Percentiles rank a stretch among this genome's conserved stretches.
phyloP scores from a whole-genome alignment of 1,284 basidiomycete genomes.

The Omphalotus olearius region DNA sequence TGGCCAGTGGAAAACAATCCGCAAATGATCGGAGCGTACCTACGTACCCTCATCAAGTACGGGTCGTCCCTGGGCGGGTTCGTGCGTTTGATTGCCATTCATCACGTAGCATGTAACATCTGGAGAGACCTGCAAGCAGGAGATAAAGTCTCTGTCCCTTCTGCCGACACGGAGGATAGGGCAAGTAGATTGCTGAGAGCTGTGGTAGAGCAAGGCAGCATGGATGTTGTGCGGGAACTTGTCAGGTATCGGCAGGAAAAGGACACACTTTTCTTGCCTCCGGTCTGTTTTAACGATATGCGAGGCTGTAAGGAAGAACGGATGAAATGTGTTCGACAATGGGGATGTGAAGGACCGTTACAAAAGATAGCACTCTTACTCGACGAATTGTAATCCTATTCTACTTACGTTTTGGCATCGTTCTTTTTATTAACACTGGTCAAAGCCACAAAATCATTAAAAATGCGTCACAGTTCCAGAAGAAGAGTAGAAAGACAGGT shows the following conservation, averaged over 20 bases:
- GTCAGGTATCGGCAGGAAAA: conserved; percentile 44
- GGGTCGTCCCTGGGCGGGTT: conserved; percentile 48
- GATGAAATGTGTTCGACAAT: background rate
- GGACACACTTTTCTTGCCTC: conserved; percentile 30
- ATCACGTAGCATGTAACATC: conserved; percentile 75
- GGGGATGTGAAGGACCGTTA: conserved; percentile 1
- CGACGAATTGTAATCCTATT: background rate
- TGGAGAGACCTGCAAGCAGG: conserved; percentile 56
- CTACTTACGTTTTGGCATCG: too few species aligned
- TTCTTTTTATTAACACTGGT: too few species aligned
- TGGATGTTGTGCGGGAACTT: conserved; percentile 47
- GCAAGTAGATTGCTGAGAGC: conserved; percentile 48
- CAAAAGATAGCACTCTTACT: conserved; percentile 1
- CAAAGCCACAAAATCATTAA: too few species aligned
- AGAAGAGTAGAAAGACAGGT: background rate
- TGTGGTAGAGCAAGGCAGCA: conserved; percentile 45
- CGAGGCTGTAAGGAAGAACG: background rate
- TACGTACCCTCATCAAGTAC: conserved; percentile 45
- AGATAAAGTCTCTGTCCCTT: conserved; percentile 1
- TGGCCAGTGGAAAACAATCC: conserved; percentile 68
- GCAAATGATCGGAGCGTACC: conserved; percentile 63
- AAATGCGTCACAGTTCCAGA: too few species aligned
- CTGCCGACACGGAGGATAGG: conserved; percentile 31
- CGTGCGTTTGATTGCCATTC: conserved; percentile 66
- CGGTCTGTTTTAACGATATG: conserved; percentile 30